Conservation (phyloP, 2,329 filamentous ascomycete genomes). For the Cladosporium sp. region DNA sequence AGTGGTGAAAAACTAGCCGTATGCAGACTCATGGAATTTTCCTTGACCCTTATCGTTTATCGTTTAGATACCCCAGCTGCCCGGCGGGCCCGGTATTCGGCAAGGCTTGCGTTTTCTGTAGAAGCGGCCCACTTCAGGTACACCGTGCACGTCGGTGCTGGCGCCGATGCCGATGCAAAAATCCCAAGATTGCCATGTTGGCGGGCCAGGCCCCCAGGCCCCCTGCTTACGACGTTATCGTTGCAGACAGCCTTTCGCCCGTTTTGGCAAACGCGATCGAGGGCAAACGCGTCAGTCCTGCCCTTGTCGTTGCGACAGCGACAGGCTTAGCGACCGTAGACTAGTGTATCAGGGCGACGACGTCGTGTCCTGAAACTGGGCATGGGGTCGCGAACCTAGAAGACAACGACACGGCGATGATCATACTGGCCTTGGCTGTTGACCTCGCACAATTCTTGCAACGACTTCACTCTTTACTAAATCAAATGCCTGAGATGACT, state of each 20-base stretch:
- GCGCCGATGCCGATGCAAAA: background rate
- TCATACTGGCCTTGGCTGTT: background rate
- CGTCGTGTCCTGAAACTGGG: background rate
- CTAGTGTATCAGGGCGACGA: background rate
- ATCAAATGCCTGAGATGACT: background rate
- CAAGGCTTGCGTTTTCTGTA: background rate
- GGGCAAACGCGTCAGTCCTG: background rate
- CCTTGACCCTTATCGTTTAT: background rate
- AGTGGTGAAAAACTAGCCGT: too few species aligned
- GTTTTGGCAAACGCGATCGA: background rate
- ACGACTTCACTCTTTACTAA: background rate
- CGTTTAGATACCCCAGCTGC: background rate
- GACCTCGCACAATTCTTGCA: too few species aligned
- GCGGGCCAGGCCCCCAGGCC: background rate
- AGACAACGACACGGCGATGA: background rate
- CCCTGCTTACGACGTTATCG: background rate
- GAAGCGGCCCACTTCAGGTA: background rate
- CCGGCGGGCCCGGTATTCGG: background rate
- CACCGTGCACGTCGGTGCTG: background rate
- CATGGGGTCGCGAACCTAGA: background rate
- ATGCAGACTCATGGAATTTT: background rate
- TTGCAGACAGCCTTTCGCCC: background rate
- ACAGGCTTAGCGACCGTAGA: background rate
- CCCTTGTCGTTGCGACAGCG: background rate
- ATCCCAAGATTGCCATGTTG: background rate